Percentiles rank a stretch among this genome's conserved stretches.
Evolutionary conservation across 176 grass and related monocot species (phyloP).

Genomic region (Cocos nucifera): DNA sequence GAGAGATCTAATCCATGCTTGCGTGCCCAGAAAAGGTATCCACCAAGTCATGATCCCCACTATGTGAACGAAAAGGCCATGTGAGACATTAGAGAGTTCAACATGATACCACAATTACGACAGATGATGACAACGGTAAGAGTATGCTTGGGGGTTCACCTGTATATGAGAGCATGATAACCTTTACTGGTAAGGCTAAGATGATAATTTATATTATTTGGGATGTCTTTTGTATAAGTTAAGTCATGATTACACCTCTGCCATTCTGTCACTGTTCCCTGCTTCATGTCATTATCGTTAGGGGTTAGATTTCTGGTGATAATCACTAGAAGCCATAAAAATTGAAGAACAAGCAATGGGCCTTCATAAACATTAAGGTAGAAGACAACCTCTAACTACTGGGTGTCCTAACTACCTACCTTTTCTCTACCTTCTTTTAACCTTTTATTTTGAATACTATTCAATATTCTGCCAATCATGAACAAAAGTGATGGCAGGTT

Average conservation of each 20-base stretch:
- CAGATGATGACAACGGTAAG: neutral
- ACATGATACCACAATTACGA: neutral
- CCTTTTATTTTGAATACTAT: no score
- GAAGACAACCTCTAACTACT: no score
- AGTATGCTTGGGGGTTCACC: neutral
- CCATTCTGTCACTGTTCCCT: neutral
- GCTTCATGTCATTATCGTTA: neutral
- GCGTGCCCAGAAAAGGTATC: neutral
- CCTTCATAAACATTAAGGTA: no score
- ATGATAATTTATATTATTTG: neutral
- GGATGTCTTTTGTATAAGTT: neutral
- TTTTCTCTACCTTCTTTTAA: no score
- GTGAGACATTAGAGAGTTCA: neutral
- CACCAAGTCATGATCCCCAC: constrained; percentile 9
- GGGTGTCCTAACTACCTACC: no score
- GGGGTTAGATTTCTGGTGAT: no score
- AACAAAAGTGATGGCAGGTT: no score
- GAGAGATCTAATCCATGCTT: neutral
- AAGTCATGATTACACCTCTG: neutral
- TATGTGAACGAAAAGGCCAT: neutral
- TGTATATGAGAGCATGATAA: neutral
- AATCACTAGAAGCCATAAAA: no score
- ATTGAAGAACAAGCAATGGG: no score
- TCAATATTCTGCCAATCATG: no score
- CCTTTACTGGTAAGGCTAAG: neutral